Evolutionary conservation across 202 grass and related monocot species (phyloP), one percentile per base, ranked within the genome.

Genomic region (Hordeum pubiflorum): DNA sequence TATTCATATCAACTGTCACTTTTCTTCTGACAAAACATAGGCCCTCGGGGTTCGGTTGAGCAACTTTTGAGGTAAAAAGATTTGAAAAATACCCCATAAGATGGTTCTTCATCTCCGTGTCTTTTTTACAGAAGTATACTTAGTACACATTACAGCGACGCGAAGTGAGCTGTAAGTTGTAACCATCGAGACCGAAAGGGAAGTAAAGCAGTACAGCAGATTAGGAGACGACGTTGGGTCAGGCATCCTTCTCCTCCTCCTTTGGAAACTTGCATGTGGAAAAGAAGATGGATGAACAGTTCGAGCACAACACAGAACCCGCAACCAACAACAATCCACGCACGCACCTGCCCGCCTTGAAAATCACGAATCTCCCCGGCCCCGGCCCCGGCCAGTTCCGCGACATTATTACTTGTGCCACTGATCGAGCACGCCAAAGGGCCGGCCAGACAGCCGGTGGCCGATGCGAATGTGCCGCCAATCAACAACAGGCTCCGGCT

Each of bases 181-280:
- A 18, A 24, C 48, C 48, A 80, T 71, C 10, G 41, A 39, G 79
- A 88, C 26, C 9, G 15, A 69, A 29, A 6, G 81, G 48, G 48
- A 52, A 18, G 48, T 52, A 48, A 81, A 24, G 48, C 73, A 68
- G 69, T 24, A n/a, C 69, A 78, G 58, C 3, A 48, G 44, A 40
- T 40, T 14, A 15, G 48, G 17, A 70, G 74, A 26, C 13, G 37
- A 74, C 78, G 84, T 94, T 86, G 78, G 92, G 36, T 94, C 74
- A 81, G 82, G 70, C 78, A 92, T 94, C 92, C 63, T 84, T 92
- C 81, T 94, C 89, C 62, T 66, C 54, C 69, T 32, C 27, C 27
- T 82, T 89, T 81, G 84, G 74, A 83, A 22, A 66, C 68, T 84
- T 65, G 60, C 9, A 13, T 58, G 68, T 4, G 23, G 13, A 79